phyloP scores from a whole-genome alignment of 257 asterid species.

The Scutellaria galericulata region DNA sequence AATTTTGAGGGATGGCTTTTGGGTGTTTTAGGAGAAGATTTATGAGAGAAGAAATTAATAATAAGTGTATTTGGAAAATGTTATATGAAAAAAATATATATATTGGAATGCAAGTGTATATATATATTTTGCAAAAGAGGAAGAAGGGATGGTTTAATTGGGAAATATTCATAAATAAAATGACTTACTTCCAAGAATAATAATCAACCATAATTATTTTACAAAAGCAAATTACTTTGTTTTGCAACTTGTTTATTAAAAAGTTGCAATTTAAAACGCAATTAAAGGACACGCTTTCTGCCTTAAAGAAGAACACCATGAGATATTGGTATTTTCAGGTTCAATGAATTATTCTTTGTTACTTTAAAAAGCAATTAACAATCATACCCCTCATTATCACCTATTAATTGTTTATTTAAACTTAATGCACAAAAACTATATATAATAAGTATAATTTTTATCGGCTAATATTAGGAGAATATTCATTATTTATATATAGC shows the following conservation, averaged over 20 bases:
- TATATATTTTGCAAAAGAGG: not conserved
- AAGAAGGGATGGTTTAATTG: not conserved
- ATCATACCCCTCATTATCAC: slow-evolving; percentile 20
- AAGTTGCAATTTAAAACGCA: slow-evolving; percentile 20
- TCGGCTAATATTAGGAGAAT: too few relatives aligned
- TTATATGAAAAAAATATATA: not conserved
- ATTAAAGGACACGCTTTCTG: not conserved
- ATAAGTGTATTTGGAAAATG: too few relatives aligned
- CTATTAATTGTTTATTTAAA: not conserved
- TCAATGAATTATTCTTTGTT: slow-evolving; percentile 31
- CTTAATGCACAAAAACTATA: too few relatives aligned
- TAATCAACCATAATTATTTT: not conserved
- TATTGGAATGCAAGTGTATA: not conserved
- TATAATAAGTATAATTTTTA: too few relatives aligned
- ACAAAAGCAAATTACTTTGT: not conserved
- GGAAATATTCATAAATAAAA: not conserved
- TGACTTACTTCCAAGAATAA: not conserved
- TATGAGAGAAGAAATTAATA: not conserved
- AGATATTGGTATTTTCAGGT: slow-evolving; percentile 26
- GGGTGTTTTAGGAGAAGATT: too few relatives aligned
- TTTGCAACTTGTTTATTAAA: slow-evolving; percentile 7
- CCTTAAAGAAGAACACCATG: slow-evolving; percentile 2
- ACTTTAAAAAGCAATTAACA: slow-evolving; percentile 16
- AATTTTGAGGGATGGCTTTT: not conserved
- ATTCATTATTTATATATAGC: too few relatives aligned